Conservation (phyloP, 768 basidiomycete genomes). For the Mycena epipterygia region DNA sequence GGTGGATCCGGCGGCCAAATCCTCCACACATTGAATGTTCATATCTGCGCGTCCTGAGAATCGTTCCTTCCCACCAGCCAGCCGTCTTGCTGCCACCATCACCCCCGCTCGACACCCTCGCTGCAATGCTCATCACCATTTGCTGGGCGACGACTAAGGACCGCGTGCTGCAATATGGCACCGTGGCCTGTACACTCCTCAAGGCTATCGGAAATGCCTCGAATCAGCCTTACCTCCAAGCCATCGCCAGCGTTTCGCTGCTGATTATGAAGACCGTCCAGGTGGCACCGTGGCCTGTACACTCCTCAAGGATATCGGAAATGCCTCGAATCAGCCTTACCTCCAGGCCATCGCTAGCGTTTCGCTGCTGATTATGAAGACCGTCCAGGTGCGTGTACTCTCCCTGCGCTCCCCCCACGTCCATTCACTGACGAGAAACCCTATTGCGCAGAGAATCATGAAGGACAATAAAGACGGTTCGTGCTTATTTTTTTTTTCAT, state of each 20-base stretch:
- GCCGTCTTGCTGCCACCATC: too few relatives aligned
- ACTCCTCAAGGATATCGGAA: conserved; percentile 32
- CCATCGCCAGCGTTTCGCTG: conserved; percentile 27
- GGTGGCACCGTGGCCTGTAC: conserved; percentile 27
- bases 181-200: conserved; percentile 19
- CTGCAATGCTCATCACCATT: conserved; percentile 12
- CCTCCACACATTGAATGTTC: too few relatives aligned
- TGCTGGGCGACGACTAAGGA: neutral
- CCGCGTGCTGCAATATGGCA: conserved; percentile 31
- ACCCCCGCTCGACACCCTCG: too few relatives aligned
- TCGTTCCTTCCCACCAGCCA: too few relatives aligned
- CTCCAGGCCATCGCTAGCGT: conserved; percentile 21
- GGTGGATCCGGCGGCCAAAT: too few relatives aligned
- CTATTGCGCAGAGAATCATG: too few relatives aligned
- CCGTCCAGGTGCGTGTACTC: conserved; percentile 27
- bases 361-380: conserved; percentile 28
- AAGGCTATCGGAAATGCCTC: conserved; percentile 34
- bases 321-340: conserved; percentile 33
- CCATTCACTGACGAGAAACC: too few relatives aligned
- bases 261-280: conserved; percentile 32
- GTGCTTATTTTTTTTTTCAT: neutral
- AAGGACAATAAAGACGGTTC: conserved; percentile 32
- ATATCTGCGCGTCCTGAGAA: too few relatives aligned
- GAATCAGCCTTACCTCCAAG: conserved; percentile 34
- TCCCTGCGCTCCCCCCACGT: neutral